phyloP scores from a whole-genome alignment of 2,329 filamentous ascomycete species.

The Macrophomina pseudophaseolina region DNA sequence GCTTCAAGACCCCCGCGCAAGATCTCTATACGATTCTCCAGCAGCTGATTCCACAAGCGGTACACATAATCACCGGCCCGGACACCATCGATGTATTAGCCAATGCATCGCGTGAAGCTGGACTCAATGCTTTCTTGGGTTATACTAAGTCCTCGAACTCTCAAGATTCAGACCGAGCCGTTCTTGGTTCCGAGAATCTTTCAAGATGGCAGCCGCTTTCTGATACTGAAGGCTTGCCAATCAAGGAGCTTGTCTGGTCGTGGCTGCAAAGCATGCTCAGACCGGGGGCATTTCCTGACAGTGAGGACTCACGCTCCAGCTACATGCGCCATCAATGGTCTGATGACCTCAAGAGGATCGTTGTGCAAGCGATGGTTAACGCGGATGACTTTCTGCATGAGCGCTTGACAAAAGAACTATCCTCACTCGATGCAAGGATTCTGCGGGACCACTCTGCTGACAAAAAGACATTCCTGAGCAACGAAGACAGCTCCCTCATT shows the following conservation, averaged over 20 bases:
- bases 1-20: slow-evolving; percentile 39
- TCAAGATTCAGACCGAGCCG: slow-evolving; percentile 45
- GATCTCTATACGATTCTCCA: slow-evolving; percentile 50
- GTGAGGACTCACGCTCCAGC: slow-evolving; percentile 44
- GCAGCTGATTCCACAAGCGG: slow-evolving; percentile 46
- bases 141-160: slow-evolving; percentile 56
- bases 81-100: slow-evolving; percentile 56
- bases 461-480: slow-evolving; percentile 32
- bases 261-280: slow-evolving; percentile 61
- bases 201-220: slow-evolving; percentile 32
- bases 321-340: slow-evolving; percentile 63
- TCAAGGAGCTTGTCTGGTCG: slow-evolving; percentile 58
- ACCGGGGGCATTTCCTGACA: slow-evolving; percentile 40
- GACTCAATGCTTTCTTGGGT: slow-evolving; percentile 62
- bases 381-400: slow-evolving; percentile 61
- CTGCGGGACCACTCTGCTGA: slow-evolving; percentile 33
- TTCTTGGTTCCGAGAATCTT: slow-evolving; percentile 49
- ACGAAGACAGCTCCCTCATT: slow-evolving; percentile 46
- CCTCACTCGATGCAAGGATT: slow-evolving; percentile 36
- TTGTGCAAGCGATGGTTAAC: slow-evolving; percentile 58
- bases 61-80: slow-evolving; percentile 54
- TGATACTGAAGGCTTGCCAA: slow-evolving; percentile 26
- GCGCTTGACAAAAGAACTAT: slow-evolving; percentile 44
- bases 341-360: slow-evolving; percentile 58
- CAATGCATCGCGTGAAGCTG: slow-evolving; percentile 56